These are phyloP conservation scores for Sedum album DNA, from an alignment of 164 flowering plant genomes.

Conservation along the genomic window DNA sequence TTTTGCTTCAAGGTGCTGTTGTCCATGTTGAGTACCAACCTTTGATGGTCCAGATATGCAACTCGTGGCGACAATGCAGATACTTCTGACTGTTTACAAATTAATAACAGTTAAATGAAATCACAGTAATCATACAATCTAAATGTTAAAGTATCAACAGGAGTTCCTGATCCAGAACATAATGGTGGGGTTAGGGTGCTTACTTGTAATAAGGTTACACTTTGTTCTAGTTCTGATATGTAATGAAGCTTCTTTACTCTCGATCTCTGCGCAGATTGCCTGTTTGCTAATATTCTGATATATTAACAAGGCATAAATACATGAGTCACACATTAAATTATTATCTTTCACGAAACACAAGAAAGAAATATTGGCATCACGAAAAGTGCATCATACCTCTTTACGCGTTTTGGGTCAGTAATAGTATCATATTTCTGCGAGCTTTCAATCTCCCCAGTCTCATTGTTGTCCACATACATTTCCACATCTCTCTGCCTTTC, in stretches of 20 bases:
- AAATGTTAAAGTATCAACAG: no score
- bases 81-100: constrained; percentile 42
- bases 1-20: no score
- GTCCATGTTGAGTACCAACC: no score
- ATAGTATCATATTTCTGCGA: constrained; percentile 39
- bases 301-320: not conserved
- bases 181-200: no score
- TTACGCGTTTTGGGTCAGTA: no score
- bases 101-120: no score
- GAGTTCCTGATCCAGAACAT: no score
- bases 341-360: not conserved
- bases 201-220: constrained; percentile 68
- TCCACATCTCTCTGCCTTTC: not conserved
- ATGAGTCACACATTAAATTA: not conserved
- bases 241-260: no score
- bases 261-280: constrained; percentile 91
- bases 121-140: no score
- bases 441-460: constrained; percentile 52
- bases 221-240: no score
- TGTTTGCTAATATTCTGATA: constrained; percentile 60
- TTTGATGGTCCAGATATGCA: no score
- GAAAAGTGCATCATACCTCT: constrained; percentile 33
- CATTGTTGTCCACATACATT: constrained; percentile 13
- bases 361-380: not conserved
- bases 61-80: constrained; percentile 64